Base-by-base conservation (phyloP, 176 grass and related monocot genomes). In the Areca catechu region DNA sequence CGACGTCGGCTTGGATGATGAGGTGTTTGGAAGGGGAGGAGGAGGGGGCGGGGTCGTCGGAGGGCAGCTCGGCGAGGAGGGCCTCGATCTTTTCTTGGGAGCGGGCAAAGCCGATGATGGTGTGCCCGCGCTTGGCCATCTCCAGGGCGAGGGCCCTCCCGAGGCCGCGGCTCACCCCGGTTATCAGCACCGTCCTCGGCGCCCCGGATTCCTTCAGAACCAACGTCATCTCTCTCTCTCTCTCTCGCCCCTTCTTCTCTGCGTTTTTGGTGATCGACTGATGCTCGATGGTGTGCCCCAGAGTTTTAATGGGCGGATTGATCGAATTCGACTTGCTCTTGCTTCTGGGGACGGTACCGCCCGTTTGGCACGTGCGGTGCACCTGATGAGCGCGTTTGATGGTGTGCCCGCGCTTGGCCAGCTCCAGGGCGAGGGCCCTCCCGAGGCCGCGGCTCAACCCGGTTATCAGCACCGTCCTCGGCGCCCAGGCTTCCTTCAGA, bases 391-490 rank as follows among this genome's bases (percentile, higher is more conserved):
- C 28, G 7, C 3, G 4, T 30, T 30, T 65, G 56, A 97, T 57
- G 68, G 72, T 10, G 75, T 97, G 83, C 1, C 92, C 92, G 48
- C 83, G 75, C 23, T 74, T 68, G 53, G 86, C 86, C 49, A 97
- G 74, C 80, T 97, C 86, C 6, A 97, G 75, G 7, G 75, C 80
- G 12, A 97, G 80, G 25, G 80, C 83, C n/a, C 83, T 80, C 15
- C 92, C 92, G 37, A 97, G 77, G 22, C 92, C 92, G 12, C 92
- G 81, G 83, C 83, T 88, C 21, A 84, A 83, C 43, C 92, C 92
- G 7, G 92, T 97, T 60, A 97, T 61, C 60, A 90, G 75, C 49
- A 97, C 86, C 63, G 92, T 91, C 77, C 82, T 88, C 58, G 62
- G 71, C 65, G 56, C 75, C 17, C 63, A 50, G 19, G 55, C 75